Evolutionary conservation across 495 filamentous ascomycete genomes (phyloP), one percentile per base, ranked within the genome.

Genomic region (Saxispiralis lemnorum): DNA sequence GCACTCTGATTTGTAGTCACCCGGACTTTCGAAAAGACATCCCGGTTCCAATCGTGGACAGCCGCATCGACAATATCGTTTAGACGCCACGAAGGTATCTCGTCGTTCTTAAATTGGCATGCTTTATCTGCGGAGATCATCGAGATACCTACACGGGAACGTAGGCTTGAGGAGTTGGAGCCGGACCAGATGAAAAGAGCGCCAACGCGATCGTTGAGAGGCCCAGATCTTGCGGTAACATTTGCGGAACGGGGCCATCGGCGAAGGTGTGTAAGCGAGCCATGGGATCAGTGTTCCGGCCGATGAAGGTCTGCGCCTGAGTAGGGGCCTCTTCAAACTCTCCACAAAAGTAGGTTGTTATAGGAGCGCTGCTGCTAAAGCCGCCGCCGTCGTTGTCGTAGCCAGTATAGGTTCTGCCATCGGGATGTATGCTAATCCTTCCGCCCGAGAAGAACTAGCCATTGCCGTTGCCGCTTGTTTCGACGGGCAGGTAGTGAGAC

Each of bases 11-110:
- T 50, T 2, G 48, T 51, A 16, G 52, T 38, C 7, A 58, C 54
- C 16, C 38, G 49, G 20, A 61, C 57, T 38, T 59, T 60, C 16
- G 49, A 54, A 42, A 63, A 59, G 15, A 61, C 60, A 17, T 63
- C 51, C 6, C 43, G 20, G 35, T 61, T 61, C 60, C 60, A 63
- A 31, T 56, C 52, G 14, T 51, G 18, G 1, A 46, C 37, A 5
- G 58, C 53, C 5, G 45, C 48, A 35, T 51, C 30, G 2, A 51
- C 55, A 7, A 49, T 54, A n/a, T 45, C 34, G 40, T 58, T 49
- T n/a, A 63, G 36, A 28, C 52, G 52, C 53, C 54, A 56, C 0
- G 45, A 47, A 1, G 43, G 16, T 7, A 61, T 52, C 48, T 60
- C 57, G 14, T 50, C 34, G 40, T 61, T 50, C 28, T 52, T 55